Conservation (phyloP, 495 filamentous ascomycete genomes). For the Podospora pseudopauciseta region DNA sequence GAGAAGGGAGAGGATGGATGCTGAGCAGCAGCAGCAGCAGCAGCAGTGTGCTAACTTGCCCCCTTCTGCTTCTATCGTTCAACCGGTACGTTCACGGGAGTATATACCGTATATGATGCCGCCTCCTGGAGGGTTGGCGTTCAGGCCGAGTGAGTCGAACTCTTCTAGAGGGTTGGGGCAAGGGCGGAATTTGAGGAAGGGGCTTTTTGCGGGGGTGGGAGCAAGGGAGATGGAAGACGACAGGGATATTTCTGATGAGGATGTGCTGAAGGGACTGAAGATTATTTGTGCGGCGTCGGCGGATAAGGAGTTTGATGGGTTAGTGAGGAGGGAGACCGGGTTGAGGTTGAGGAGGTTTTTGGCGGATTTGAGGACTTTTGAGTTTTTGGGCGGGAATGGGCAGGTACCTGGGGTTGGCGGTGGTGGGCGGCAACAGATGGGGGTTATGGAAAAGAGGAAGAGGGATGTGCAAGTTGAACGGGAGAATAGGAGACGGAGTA, state of each 20-base stretch:
- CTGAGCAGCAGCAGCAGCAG: background rate
- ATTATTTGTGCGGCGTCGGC: conserved; percentile 48
- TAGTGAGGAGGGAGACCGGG: conserved; percentile 44
- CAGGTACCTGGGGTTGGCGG: background rate
- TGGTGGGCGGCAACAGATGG: background rate
- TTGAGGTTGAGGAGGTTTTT: conserved; percentile 45
- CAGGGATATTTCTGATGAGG: conserved; percentile 35
- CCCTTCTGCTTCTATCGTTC: too few species aligned
- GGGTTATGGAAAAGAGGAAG: background rate
- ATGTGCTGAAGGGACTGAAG: conserved; percentile 47
- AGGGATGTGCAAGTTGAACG: conserved; percentile 7
- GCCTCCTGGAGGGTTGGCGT: background rate
- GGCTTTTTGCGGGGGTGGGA: background rate
- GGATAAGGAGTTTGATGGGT: conserved; percentile 43
- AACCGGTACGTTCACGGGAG: too few species aligned
- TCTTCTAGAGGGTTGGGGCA: background rate
- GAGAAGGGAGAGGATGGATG: background rate
- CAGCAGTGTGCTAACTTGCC: background rate
- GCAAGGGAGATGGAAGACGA: conserved; percentile 27
- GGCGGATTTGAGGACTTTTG: conserved; percentile 45
- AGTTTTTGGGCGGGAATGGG: conserved; percentile 29
- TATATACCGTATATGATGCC: background rate
- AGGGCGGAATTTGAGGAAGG: background rate
- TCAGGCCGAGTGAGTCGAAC: background rate
- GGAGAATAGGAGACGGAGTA: conserved; percentile 6